phyloP scores from a whole-genome alignment of 2,329 filamentous ascomycete species.

The Ophiocordyceps australis region DNA sequence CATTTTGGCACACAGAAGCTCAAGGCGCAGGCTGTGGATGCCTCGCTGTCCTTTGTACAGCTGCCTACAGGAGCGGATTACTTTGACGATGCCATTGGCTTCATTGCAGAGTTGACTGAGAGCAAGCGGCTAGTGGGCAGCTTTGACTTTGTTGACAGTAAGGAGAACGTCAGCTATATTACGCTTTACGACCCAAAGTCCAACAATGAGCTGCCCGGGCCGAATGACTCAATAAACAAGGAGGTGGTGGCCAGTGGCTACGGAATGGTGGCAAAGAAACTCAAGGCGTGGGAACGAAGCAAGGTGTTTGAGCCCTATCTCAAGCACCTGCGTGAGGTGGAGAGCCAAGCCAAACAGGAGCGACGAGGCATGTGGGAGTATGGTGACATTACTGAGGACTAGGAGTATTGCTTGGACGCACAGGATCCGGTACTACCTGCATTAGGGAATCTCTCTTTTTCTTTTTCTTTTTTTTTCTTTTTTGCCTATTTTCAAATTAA shows the following conservation, averaged over 20 bases:
- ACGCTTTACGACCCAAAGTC: conserved; percentile 70
- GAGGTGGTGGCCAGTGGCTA: conserved; percentile 70
- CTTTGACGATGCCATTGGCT: conserved; percentile 59
- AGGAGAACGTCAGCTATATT: conserved; percentile 69
- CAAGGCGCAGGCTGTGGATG: conserved; percentile 74
- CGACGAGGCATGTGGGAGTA: conserved; percentile 95
- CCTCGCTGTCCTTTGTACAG: conserved; percentile 74
- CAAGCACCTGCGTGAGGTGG: conserved; percentile 51
- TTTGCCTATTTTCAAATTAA: too few species aligned
- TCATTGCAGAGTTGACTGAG: conserved; percentile 57
- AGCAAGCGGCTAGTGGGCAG: conserved; percentile 70
- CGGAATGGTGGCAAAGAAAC: conserved; percentile 80
- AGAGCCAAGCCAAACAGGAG: conserved; percentile 62
- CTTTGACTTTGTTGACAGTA: conserved; percentile 65
- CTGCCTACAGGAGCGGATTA: conserved; percentile 73
- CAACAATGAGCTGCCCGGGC: conserved; percentile 30
- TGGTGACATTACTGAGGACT: conserved; percentile 86
- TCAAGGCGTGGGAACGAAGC: conserved; percentile 77
- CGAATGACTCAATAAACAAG: conserved; percentile 73
- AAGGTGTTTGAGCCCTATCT: conserved; percentile 52
- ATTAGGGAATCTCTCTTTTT: too few species aligned
- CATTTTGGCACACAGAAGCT: conserved; percentile 72
- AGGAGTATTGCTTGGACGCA: too few species aligned
- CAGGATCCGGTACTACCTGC: too few species aligned
- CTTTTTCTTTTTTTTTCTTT: too few species aligned